These are phyloP conservation scores for Inosperma sp. DNA, from an alignment of 768 basidiomycete species.

Conservation along the genomic window DNA sequence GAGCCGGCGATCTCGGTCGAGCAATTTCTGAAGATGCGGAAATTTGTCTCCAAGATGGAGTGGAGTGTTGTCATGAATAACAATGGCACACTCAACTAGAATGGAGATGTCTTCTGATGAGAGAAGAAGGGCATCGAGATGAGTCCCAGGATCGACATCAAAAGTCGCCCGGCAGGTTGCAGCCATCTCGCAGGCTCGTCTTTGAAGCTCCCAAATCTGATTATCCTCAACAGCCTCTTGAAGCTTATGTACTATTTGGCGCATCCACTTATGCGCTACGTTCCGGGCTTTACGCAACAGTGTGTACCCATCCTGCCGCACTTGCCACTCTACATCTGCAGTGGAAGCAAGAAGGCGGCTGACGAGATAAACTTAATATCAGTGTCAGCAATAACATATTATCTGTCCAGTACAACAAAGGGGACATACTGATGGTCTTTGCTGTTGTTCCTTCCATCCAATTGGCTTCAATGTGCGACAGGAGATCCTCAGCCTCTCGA, in stretches of 20 bases:
- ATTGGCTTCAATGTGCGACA: conserved; percentile 35
- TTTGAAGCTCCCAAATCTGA: conserved; percentile 15
- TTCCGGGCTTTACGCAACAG: conserved; percentile 31
- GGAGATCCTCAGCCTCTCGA: conserved; percentile 29
- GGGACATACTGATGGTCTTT: conserved; percentile 17
- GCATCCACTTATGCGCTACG: conserved; percentile 35
- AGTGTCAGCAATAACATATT: conserved; percentile 15
- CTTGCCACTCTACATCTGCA: conserved; percentile 10
- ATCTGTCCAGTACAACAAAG: background rate
- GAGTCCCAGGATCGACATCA: conserved; percentile 26
- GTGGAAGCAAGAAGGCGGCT: conserved; percentile 34
- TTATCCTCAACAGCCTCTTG: conserved; percentile 14
- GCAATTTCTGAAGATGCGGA: conserved; percentile 18
- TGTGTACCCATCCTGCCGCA: conserved; percentile 11
- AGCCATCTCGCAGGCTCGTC: conserved; percentile 33
- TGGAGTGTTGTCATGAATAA: conserved; percentile 30
- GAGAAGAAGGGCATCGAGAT: conserved; percentile 18
- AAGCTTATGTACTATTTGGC: conserved; percentile 27
- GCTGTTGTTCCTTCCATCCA: conserved; percentile 32
- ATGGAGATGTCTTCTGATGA: conserved; percentile 23
- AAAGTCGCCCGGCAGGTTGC: conserved; percentile 38
- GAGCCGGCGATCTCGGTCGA: conserved; percentile 31
- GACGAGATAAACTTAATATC: conserved; percentile 32
- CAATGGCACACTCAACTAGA: conserved; percentile 30
- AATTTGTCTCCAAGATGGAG: conserved; percentile 3